Base-by-base conservation (phyloP, 192 early-diverging fungal genomes). In the Coemansia sp. region DNA sequence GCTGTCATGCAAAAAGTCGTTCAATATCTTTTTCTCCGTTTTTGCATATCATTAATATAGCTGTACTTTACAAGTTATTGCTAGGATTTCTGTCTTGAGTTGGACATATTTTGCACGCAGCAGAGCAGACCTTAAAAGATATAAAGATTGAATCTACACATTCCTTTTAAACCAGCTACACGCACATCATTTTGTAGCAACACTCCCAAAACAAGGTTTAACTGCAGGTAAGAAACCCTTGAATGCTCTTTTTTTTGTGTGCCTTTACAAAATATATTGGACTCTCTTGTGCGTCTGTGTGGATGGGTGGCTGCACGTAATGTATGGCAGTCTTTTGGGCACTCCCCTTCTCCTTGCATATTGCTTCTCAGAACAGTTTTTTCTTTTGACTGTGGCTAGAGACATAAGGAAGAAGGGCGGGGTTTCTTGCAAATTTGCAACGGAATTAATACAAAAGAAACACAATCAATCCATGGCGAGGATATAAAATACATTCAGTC, bases 311-410 rank as follows among this genome's bases (percentile, higher is more conserved):
- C 12, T 59, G 57, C 5, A 8, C 40, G 8, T 25, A 40, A 59
- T 59, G 57, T 38, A 14, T 59, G 57, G 57, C 57, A 59, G 14
- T 40, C 39, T 41, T 59, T 59, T 59, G 37, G 39, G 39, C 56
- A 58, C 56, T 58, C 37, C 56, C 56, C 39, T 58, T 58, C 56
- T 40, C 22, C 56, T 37, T 58, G 39, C 56, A 58, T 41, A 5
- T 58, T 58, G 56, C 39, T 40, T 58, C 16, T 58, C 10, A 13
- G 38, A 58, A 53, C 13, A 11, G 39, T 14, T 14, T 58, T 7
- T n/a, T n/a, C n/a, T 32, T 53, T 9, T 58, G 22, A 13, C 56
- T 58, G 56, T 58, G 56, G 56, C 56, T 58, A 20, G 50, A 53
- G 5, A 53, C 19, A 22, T 53, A 5, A 5, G 12, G 50, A 20